A percentile compares a stretch with the other conserved stretches of the same genome.
These are phyloP conservation scores for Nevesoporus exiguus DNA, from an alignment of 768 basidiomycete species.

Conservation along the genomic window DNA sequence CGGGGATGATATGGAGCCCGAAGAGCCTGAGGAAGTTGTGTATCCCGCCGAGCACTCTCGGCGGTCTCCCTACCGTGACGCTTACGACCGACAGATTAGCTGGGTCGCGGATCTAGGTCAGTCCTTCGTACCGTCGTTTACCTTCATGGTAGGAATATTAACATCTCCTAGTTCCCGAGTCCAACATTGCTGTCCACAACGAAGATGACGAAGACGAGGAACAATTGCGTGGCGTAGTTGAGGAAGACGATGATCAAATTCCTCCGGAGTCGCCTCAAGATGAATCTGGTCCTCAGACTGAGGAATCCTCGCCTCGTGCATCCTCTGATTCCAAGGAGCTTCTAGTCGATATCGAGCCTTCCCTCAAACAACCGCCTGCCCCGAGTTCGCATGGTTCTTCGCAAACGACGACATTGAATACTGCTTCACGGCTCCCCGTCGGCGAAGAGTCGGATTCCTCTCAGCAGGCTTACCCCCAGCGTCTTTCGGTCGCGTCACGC, in stretches of 20 bases:
- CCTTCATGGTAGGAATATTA: conserved; percentile 7
- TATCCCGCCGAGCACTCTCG: conserved; percentile 56
- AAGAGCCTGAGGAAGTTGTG: conserved; percentile 56
- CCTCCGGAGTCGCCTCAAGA: conserved; percentile 51
- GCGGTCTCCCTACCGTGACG: conserved; percentile 49
- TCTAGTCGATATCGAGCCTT: conserved; percentile 60
- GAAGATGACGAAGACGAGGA: conserved; percentile 45
- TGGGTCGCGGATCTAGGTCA: conserved; percentile 75
- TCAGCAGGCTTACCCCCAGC: conserved; percentile 50
- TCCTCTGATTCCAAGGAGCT: conserved; percentile 62
- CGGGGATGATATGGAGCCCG: conserved; percentile 45
- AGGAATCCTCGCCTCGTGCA: conserved; percentile 51
- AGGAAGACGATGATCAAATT: conserved; percentile 47
- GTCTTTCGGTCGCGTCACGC: conserved; percentile 60
- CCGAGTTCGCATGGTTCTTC: conserved; percentile 49
- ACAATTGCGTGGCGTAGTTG: conserved; percentile 32
- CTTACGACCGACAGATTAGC: conserved; percentile 58
- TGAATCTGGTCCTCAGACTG: conserved; percentile 45
- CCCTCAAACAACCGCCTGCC: conserved; percentile 46
- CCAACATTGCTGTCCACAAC: conserved; percentile 61
- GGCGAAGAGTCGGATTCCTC: conserved; percentile 52
- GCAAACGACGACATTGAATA: conserved; percentile 42
- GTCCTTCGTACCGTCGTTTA: conserved; percentile 19
- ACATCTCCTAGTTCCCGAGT: conserved; percentile 48
- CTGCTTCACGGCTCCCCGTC: conserved; percentile 37